Percentiles rank a stretch among this genome's conserved stretches.
Conservation (phyloP, 169 alveolate genomes). For the Eimeria nieschulzi region DNA sequence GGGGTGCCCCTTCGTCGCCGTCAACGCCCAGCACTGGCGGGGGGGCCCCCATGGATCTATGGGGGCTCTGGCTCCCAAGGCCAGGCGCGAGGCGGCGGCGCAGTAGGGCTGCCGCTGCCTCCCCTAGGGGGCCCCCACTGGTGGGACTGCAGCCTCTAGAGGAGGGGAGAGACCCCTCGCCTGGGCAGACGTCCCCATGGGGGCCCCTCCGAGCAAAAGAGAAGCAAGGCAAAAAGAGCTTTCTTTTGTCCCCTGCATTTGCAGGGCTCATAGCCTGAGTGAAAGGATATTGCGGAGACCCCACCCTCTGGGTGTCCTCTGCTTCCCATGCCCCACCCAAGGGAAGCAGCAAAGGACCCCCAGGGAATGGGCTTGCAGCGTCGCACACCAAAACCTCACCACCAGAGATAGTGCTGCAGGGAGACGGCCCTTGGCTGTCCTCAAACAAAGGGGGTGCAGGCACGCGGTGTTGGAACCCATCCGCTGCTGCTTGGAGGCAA, state of each 20-base stretch:
- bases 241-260: conserved; percentile 6
- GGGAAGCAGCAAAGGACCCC: neutral
- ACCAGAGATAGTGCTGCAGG: neutral
- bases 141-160: conserved; percentile 25
- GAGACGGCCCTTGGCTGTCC: conserved; percentile 4
- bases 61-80: neutral
- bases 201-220: neutral
- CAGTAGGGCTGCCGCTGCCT: conserved; percentile 24
- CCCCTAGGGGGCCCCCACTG: neutral
- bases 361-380: neutral
- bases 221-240: neutral
- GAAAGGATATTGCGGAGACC: conserved; percentile 25
- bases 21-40: neutral
- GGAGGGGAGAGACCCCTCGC: neutral
- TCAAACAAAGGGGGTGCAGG: neutral
- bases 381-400: neutral
- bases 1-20: neutral
- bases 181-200: neutral
- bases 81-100: neutral
- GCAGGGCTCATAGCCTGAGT: conserved; percentile 17
- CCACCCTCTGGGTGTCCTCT: neutral
- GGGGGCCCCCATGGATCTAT: neutral
- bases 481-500: neutral
- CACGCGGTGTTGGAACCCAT: neutral
- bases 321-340: neutral